Base-by-base conservation (phyloP, 129 eudicot genomes). In the Pulicaria dysenterica region DNA sequence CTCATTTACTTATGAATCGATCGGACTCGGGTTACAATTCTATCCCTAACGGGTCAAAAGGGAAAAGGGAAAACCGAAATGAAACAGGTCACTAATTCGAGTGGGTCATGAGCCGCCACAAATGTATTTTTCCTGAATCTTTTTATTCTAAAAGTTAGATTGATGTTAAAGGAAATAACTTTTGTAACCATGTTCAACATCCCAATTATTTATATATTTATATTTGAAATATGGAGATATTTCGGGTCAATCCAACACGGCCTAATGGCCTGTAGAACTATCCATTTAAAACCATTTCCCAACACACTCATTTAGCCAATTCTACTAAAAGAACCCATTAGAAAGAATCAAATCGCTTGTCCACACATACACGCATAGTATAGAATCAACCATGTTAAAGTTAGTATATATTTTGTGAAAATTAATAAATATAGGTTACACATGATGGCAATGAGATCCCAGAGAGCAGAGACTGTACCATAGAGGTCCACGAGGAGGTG, bases 401-500 rank as follows among this genome's bases (percentile, higher is more conserved):
- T 24, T 24, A 0, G 31, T 24, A 24, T 0, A 24, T 24, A 0
- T 24, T 24, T 24, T 24, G 31, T 24, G 31, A 24, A 24, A 24
- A 24, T 44, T 66, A 6, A 8, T 4, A 41, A 41, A 55, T 12
- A 17, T 16, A 62, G 14, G 13, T 3, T 24, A 44, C 19, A 46
- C 8, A 53, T 31, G 36, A 67, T 68, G 61, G 6, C 36, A 14
- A 4, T 42, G 49, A 54, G 17, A 68, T 11, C 12, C 59, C 48
- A 17, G 9, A 11, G 24, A 62, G 53, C 48, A 17, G 9, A 11
- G 24, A 62, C 17, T 11, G 45, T 89, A 92, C 98, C 98, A 92
- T 13, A 92, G 95, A 45, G 96, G 98, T 24, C 96, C 96, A 64
- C 81, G 90, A 47, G 96, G 95, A 64, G 98, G 98, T 14, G 98